Conservation (phyloP, 1,139 yeast species). For the Diutina catenulata region DNA sequence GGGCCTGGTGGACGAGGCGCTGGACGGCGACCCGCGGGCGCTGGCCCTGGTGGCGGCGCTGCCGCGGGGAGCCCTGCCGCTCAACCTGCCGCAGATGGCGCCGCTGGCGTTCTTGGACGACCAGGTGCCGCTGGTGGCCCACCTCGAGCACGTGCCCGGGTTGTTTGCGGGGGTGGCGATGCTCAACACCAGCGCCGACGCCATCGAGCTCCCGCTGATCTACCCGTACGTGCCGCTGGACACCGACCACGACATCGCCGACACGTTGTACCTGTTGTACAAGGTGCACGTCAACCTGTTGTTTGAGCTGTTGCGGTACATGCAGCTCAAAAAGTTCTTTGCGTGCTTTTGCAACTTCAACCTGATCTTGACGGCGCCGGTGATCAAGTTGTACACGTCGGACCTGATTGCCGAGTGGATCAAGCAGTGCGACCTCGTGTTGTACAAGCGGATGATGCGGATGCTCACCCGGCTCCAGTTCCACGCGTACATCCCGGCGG, state of each 20-base stretch:
- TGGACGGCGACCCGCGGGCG: conserved; percentile 7
- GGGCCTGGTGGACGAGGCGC: neutral
- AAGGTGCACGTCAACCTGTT: conserved; percentile 50
- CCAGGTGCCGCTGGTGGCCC: conserved; percentile 8
- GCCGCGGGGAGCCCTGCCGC: conserved; percentile 1
- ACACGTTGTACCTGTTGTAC: conserved; percentile 49
- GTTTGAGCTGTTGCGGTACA: conserved; percentile 53
- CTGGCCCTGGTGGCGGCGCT: conserved; percentile 8
- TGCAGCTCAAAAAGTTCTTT: conserved; percentile 55
- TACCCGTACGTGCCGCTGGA: conserved; percentile 33
- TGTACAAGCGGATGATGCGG: conserved; percentile 50
- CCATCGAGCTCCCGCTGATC: conserved; percentile 37
- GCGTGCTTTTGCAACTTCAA: conserved; percentile 43
- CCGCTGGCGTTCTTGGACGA: conserved; percentile 6
- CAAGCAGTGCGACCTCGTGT: conserved; percentile 47
- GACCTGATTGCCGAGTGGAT: conserved; percentile 52
- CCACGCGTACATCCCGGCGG: conserved; percentile 43
- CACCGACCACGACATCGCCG: conserved; percentile 47
- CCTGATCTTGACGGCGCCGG: conserved; percentile 53
- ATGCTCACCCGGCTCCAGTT: conserved; percentile 58
- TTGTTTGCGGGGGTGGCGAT: conserved; percentile 21
- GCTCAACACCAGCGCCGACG: conserved; percentile 11
- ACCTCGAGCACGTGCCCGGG: conserved; percentile 26
- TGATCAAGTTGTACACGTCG: conserved; percentile 43
- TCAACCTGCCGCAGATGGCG: conserved; percentile 7